Base-by-base conservation (phyloP, 179 eudicot genomes). In the Actinidia chinensis region DNA sequence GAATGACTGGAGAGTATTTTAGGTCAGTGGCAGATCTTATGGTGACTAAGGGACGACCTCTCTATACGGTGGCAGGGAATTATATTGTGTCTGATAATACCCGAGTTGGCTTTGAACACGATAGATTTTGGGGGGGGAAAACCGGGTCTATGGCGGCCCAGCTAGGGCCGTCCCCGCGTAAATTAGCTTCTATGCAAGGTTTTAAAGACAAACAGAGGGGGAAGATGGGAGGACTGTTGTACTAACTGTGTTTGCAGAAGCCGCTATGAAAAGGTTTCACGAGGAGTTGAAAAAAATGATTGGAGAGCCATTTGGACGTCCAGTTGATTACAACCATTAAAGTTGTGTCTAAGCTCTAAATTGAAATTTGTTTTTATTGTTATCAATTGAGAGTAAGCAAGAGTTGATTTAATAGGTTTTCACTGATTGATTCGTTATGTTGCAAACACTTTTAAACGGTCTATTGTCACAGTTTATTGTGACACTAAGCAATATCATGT, bases 81-180 rank as follows among this genome's bases (percentile, higher is more conserved):
- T 80, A 12, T 18, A 44, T 78, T 0, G 74, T 74, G 1, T 68
- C 77, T 4, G 76, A 83, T 47, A 13, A 50, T 1, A 51, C 78
- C 4, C 17, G 48, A 6, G 4, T 28, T 4, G 77, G 84, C 14
- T 58, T 63, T 8, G n/a, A 4, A 18, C 5, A 40, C 78, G 14
- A 56, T 84, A 17, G 77, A 84, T 58, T 84, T 77, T 46, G 86
- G 86, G 78, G 78, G 86, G 86, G 83, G 86, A 7, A 68, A 78
- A 23, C 77, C 86, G 8, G 63, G n/a, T 63, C 0, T 80, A 78
- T 25, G 81, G 79, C 6, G 82, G 82, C 14, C 50, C 28, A 3
- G 28, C 72, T 13, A 48, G 36, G 23, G 47, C 52, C 17, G 10
- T 58, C 6, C 28, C 55, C 2, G 15, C n/a, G n/a, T n/a, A 8